These are phyloP conservation scores for Penicillium subrubescens DNA, from an alignment of 495 filamentous ascomycete genomes.

Conservation along the genomic window DNA sequence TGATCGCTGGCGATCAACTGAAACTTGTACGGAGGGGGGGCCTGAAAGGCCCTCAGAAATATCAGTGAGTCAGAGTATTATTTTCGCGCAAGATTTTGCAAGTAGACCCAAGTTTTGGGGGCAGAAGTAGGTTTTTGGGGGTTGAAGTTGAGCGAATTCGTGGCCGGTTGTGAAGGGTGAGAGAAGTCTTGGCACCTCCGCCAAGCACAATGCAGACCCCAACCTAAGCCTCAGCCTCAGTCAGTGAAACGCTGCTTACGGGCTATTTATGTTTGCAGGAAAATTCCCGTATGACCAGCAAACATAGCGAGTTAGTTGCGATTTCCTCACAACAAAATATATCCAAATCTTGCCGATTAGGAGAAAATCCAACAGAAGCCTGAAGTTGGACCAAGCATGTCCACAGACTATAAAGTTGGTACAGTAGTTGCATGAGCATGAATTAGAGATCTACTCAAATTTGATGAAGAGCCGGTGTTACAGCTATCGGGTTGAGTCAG, in stretches of 20 bases:
- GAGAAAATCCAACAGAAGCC: not conserved
- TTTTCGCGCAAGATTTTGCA: not conserved
- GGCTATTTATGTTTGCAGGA: not conserved
- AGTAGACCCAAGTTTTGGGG: not conserved
- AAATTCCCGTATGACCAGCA: not conserved
- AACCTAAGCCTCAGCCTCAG: not conserved
- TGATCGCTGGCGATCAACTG: not conserved
- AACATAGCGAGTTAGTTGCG: not conserved
- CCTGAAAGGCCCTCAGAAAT: not conserved
- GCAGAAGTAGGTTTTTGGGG: not conserved
- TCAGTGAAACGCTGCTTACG: not conserved
- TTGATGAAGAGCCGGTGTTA: no score
- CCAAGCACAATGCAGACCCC: not conserved
- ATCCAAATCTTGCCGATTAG: not conserved
- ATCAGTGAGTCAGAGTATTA: not conserved
- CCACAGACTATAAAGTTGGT: no score
- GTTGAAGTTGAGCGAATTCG: not conserved
- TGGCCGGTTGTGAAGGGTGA: not conserved
- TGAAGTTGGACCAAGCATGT: no score
- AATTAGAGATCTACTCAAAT: no score
- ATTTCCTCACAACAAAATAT: not conserved
- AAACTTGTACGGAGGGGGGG: not conserved
- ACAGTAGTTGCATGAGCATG: no score
- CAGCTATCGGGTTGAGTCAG: not conserved
- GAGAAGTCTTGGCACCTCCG: not conserved